Base-by-base conservation (phyloP, 306 rosid genomes). In the Trichosanthes truncata region DNA sequence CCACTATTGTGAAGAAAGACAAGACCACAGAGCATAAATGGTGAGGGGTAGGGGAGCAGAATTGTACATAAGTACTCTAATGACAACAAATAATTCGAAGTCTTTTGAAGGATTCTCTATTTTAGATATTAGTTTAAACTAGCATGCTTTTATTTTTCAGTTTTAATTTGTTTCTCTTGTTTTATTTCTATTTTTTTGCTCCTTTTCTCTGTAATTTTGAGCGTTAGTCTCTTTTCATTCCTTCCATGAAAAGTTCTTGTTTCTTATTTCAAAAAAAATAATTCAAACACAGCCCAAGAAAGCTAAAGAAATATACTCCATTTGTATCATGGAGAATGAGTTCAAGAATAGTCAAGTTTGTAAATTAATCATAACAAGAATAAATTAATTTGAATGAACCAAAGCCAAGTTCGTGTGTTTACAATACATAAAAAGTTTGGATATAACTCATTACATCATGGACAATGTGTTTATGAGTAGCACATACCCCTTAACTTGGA, bases 401-500 rank as follows among this genome's bases (percentile, higher is more conserved):
- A 66, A 13, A 13, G 77, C 36, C 77, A 25, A 23, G 76, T 43
- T 72, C 3, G 5, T 3, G 38, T 25, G 23, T 72, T 46, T 12
- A 26, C 0, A 20, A 69, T 55, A 72, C 74, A 48, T 61, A 73
- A 62, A 79, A 65, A 84, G 11, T 56, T 41, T 15, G 69, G 25
- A 26, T n/a, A 60, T 29, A 35, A 46, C 78, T 14, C 45, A 48
- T 29, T 15, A 74, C 23, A 49, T 49, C 26, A 74, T 29, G 61
- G 26, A 49, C 43, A 74, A 46, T 48, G 60, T 9, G 43, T 29
- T 45, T 60, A 69, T 40, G 77, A 68, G 60, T 80, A 82, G 78
- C 52, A 69, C 83, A 65, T 91, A 95, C 99, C 99, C 89, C 90
- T 88, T 83, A 95, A 86, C 80, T 89, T 85, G 23, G 97, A 90